Percentiles rank a stretch among this genome's conserved stretches.
Evolutionary conservation across 2,329 filamentous ascomycete species (phyloP).

Genomic region (Colletotrichum salicis): DNA sequence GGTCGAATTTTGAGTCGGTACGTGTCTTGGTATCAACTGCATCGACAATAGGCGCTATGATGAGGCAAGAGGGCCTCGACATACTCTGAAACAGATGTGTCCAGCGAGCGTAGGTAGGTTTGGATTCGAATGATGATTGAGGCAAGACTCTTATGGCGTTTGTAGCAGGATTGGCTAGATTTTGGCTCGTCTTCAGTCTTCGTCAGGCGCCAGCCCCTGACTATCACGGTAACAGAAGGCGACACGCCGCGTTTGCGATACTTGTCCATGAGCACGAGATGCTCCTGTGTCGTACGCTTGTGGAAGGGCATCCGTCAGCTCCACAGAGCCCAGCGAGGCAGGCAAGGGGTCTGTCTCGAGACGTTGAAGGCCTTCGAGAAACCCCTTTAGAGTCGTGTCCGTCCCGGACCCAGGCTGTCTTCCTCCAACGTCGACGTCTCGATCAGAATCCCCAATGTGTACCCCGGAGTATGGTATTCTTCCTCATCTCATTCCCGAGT

Average conservation of each 20-base stretch:
- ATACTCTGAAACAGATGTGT: background rate
- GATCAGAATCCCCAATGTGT: no score
- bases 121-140: no score
- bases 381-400: constrained; percentile 40
- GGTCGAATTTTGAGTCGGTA: no score
- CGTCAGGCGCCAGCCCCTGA: constrained; percentile 75
- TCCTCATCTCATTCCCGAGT: no score
- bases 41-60: background rate
- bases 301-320: constrained; percentile 68
- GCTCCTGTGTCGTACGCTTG: background rate
- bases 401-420: constrained; percentile 50
- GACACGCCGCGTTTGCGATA: background rate
- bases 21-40: background rate
- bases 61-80: background rate
- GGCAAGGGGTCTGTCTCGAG: constrained; percentile 63
- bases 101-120: background rate
- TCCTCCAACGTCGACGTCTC: no score
- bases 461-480: no score
- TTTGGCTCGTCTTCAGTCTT: constrained; percentile 54
- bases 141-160: no score
- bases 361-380: background rate
- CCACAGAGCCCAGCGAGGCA: constrained; percentile 69
- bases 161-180: constrained; percentile 51
- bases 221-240: constrained; percentile 40
- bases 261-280: no score